These are phyloP conservation scores for Diophrys appendiculata DNA, from an alignment of 73 alveolate genomes.

Conservation along the genomic window DNA sequence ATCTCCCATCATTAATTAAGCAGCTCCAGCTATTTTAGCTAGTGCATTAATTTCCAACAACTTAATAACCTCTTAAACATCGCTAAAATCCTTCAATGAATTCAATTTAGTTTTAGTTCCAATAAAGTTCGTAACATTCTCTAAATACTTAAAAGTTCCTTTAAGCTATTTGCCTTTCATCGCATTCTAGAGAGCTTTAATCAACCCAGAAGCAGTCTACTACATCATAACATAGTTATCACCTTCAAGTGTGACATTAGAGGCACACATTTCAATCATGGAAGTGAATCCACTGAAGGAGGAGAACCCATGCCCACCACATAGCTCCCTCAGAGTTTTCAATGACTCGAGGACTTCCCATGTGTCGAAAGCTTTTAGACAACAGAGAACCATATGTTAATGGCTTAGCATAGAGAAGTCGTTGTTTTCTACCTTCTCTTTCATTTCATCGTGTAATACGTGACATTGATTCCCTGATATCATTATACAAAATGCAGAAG, in stretches of 20 bases:
- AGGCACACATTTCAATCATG: constrained; percentile 16
- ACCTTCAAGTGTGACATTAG: constrained; percentile 57
- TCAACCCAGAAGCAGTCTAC: constrained; percentile 38
- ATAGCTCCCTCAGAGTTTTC: constrained; percentile 61
- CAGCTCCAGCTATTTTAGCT: constrained; percentile 9
- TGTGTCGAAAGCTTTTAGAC: constrained; percentile 69
- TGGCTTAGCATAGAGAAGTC: constrained; percentile 40
- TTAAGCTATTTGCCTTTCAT: constrained; percentile 32
- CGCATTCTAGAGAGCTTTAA: constrained; percentile 21
- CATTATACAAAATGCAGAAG: background rate
- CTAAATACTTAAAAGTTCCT: constrained; percentile 41
- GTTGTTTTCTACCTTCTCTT: background rate
- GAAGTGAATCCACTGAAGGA: constrained; percentile 62
- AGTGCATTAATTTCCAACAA: constrained; percentile 44
- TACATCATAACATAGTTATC: constrained; percentile 43
- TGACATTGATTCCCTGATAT: background rate
- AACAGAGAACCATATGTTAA: constrained; percentile 46
- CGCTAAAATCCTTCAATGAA: background rate
- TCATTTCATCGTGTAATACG: background rate
- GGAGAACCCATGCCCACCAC: constrained; percentile 89
- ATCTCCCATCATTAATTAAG: constrained; percentile 21
- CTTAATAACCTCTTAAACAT: constrained; percentile 21
- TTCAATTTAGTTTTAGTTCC: background rate
- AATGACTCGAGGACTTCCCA: constrained; percentile 57
- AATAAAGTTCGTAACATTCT: background rate